Conservation (phyloP, 225 moss, liverwort and hornwort species). For the Rhytidiadelphus loreus region DNA sequence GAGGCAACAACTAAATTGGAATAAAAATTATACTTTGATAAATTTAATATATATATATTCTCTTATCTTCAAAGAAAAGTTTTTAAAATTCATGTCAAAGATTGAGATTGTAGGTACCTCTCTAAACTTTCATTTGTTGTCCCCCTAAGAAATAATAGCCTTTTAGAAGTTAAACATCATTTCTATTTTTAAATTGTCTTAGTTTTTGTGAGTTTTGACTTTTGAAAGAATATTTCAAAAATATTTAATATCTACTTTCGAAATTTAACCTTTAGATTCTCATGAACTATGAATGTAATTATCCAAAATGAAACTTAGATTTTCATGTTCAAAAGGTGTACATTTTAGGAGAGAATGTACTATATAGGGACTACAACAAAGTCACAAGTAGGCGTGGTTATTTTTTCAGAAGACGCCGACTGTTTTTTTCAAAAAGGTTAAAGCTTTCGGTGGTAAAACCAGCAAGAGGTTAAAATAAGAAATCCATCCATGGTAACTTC, state of each 20-base stretch:
- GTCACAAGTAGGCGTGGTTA: background rate
- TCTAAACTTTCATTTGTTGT: background rate
- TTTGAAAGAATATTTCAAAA: background rate
- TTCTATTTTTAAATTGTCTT: background rate
- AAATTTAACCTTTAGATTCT: background rate
- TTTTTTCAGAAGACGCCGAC: background rate
- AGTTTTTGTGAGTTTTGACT: background rate
- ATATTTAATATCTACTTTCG: background rate
- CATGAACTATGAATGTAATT: background rate
- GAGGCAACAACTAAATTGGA: fast-evolving
- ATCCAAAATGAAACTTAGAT: background rate
- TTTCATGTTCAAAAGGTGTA: background rate
- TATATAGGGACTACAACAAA: background rate
- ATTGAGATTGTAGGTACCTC: background rate
- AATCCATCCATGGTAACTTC: background rate
- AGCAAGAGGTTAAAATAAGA: background rate
- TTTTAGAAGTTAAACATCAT: background rate
- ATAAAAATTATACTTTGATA: background rate
- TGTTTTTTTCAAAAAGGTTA: background rate
- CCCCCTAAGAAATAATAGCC: background rate
- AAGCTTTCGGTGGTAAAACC: too few species aligned
- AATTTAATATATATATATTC: background rate
- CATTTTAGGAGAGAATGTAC: background rate
- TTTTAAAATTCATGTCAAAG: background rate
- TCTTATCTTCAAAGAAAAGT: background rate